These are phyloP conservation scores for Apiospora marii DNA, from an alignment of 2,329 filamentous ascomycete genomes.

Conservation along the genomic window DNA sequence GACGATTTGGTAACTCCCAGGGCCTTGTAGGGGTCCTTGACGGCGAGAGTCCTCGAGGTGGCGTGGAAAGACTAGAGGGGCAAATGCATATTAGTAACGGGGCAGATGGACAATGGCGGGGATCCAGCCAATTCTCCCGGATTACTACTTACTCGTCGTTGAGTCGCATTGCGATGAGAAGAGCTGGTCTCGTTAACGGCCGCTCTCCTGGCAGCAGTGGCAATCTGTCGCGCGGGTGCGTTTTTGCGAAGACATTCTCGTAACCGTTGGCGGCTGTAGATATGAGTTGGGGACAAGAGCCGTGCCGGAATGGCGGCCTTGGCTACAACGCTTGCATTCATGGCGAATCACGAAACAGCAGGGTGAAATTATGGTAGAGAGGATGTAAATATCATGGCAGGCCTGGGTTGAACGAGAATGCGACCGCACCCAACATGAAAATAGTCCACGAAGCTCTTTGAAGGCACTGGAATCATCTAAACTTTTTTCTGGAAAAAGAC, in stretches of 20 bases:
- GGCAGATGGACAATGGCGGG: constrained; percentile 19
- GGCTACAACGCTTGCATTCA: constrained; percentile 57
- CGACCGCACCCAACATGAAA: neutral
- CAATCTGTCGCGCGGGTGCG: constrained; percentile 33
- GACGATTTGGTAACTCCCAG: constrained; percentile 86
- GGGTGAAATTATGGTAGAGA: neutral
- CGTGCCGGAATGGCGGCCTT: constrained; percentile 57
- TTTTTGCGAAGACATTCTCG: constrained; percentile 50
- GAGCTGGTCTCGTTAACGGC: constrained; percentile 28
- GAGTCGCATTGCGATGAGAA: neutral
- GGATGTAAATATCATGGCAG: constrained; percentile 14
- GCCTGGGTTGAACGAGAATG: constrained; percentile 13
- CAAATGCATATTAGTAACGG: constrained; percentile 1
- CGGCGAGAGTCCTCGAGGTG: constrained; percentile 57
- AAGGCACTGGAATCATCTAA: constrained; percentile 30
- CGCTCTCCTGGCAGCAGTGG: constrained; percentile 35
- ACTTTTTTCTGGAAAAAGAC: constrained; percentile 23
- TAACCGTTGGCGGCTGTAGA: constrained; percentile 50
- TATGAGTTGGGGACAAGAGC: constrained; percentile 52
- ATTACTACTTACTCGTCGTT: constrained; percentile 29
- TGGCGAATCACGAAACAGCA: constrained; percentile 37
- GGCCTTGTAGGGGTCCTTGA: constrained; percentile 84
- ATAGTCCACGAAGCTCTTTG: constrained; percentile 23
- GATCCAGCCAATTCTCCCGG: neutral
- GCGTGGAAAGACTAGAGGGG: constrained; percentile 64